Base-by-base conservation (phyloP, 192 early-diverging fungal genomes). In the Podila verticillata region DNA sequence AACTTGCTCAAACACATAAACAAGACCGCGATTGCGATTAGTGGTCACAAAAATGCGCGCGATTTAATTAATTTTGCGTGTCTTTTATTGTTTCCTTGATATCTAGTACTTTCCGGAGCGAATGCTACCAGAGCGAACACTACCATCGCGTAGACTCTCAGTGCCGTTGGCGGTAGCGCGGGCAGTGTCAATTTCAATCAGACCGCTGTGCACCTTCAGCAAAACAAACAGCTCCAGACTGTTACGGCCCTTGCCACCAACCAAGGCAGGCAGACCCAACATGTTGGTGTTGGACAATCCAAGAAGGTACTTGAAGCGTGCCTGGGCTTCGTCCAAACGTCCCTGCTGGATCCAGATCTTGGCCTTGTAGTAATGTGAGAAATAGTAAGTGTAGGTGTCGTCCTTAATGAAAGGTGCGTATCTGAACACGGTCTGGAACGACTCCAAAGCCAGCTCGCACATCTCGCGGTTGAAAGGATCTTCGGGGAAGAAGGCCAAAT, bases 341-440 rank as follows among this genome's bases (percentile, higher is more conserved):
- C 75, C 70, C 20, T 81, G 54, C 29, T 85, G 83, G 26, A 82
- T 78, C 44, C 86, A 80, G 73, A 89, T 85, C n/a, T 75, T 84
- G 67, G 88, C 92, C 51, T 86, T 70, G 68, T 90, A 85, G 81
- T 89, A 92, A 24, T 85, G 87, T 9, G 85, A 69, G 48, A 87
- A 82, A 31, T 86, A 90, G 34, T 84, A 86, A 12, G 91, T 57
- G 61, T 91, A 91, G 39, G 92, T 91, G 68, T 93, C 92, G 36
- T 86, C 84, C 62, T 86, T 79, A 48, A 93, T 88, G 67, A 87
- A 64, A 15, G 84, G 81, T 39, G 87, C 85, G 65, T 89, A 72
- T 0, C 86, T 82, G 69, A 93, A 82, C 7, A 91, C 81, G 8
- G 68, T 61, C 17, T 79, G 30, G 34, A 89, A 79, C 2, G 88